Evolutionary conservation across 495 filamentous ascomycete species (phyloP), one percentile per base, ranked within the genome.

Genomic region (Evansstolkia leycettana): DNA sequence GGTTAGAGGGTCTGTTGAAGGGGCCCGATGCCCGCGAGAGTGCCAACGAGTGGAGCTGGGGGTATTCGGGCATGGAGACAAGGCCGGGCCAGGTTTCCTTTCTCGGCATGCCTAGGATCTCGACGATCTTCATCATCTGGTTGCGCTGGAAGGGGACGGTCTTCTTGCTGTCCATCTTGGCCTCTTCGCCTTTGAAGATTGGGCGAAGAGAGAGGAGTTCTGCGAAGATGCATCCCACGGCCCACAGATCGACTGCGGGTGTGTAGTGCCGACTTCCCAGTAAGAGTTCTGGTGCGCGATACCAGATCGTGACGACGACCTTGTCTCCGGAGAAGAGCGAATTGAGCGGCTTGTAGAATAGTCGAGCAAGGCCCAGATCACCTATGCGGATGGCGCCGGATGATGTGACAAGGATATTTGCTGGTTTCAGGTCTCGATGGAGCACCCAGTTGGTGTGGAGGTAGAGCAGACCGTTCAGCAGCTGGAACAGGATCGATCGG

Each of bases 221-320:
- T 10, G 89, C 92, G 52, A 98, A 96, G 45, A 98, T 98, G 59
- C 90, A 98, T 1, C 90, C 90, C 2, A 98, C 80, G 10, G 90
- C 92, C 90, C 90, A 98, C 53, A 94, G 73, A 52, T 98, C 90
- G 37, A 98, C 82, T 12, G 90, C 92, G 0, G 90, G 86, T 0
- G 90, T 98, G 52, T 98, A 98, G 52, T 98, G 90, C 15, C 82
- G 70, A 36, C 76, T 84, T 8, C 90, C 90, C 13, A 98, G 75
- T 0, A 98, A 75, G 7, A 98, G 66, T 56, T 98, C 90, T 0
- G 90, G 90, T 0, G 90, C 92, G 15, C 90, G 86, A 46, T 99
- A 99, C 90, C 90, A 99, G 39, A 99, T 99, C 0, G 90, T 99
- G 9, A 99, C 90, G 28, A 99, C 90, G 1, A 99, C 90, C 53